Conservation (phyloP, 169 alveolate genomes). For the Plasmodium chabaudi region DNA sequence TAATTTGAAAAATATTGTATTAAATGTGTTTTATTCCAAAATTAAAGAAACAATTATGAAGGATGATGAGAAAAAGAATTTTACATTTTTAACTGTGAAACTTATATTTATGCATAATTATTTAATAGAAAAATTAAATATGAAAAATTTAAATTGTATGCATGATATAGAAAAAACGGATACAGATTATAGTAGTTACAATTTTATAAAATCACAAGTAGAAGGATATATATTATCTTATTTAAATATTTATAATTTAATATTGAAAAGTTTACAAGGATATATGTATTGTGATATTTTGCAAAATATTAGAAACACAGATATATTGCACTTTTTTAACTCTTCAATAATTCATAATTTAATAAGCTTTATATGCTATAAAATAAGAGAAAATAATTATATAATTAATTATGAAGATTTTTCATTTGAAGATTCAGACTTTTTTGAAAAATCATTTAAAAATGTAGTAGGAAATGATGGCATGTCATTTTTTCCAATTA, state of each 20-base stretch:
- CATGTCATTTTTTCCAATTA: conserved; percentile 29
- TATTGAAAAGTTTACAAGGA: conserved; percentile 39
- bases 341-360: conserved; percentile 63
- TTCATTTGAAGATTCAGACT: conserved; percentile 21
- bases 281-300: conserved; percentile 13
- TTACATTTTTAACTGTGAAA: conserved; percentile 22
- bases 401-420: conserved; percentile 51
- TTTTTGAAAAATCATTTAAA: conserved; percentile 25
- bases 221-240: conserved; percentile 14
- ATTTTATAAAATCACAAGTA: conserved; percentile 6
- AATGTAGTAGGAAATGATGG: conserved; percentile 7
- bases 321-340: conserved; percentile 53
- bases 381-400: conserved; percentile 23
- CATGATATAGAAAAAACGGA: conserved; percentile 7
- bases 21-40: conserved; percentile 26
- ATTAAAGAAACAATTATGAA: background rate
- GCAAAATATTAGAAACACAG: conserved; percentile 17
- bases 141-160: conserved; percentile 46
- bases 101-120: conserved; percentile 70
- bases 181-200: background rate
- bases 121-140: conserved; percentile 68
- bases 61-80: conserved; percentile 1
- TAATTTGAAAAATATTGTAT: conserved; percentile 39
- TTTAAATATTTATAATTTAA: conserved; percentile 39
- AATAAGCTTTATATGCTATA: conserved; percentile 34